Base-by-base conservation (phyloP, 139 green algal species). In the Micractinium conductrix region DNA sequence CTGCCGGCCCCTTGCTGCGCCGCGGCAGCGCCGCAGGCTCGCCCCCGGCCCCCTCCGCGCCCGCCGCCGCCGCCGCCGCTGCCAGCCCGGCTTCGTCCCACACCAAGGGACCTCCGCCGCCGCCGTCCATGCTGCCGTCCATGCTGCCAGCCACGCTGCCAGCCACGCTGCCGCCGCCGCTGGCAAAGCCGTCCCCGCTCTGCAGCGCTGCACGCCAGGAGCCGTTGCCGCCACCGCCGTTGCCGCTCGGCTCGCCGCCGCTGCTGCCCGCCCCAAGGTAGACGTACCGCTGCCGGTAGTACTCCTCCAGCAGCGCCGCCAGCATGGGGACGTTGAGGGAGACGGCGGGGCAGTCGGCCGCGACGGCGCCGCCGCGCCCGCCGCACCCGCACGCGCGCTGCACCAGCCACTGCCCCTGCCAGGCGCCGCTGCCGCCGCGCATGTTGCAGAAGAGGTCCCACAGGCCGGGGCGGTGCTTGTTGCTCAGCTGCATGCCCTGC, bases 391-490 rank as follows among this genome's bases (percentile, higher is more conserved):
- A 65, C n/a, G 5, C 28, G n/a, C 71, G 72, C 35, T 53, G 9
- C 30, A 92, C 83, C 74, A 92, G 85, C 24, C 38, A 80, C 78
- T 85, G 74, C 3, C 65, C 85, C 1, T 33, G 72, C 83, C 86
- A 92, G 40, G 76, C 53, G 33, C 6, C 68, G 69, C 70, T 82
- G 24, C 44, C 50, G 30, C n/a, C n/a, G 22, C 88, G 74, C 80
- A 94, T 75, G 50, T 71, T 45, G 5, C 88, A 53, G 70, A 91
- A 93, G 22, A 81, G 60, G 72, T 80, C 84, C 89, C 89, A 92
- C 33, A 92, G 42, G 24, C 83, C 74, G 9, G 85, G 79, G 30
- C 86, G 73, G 55, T 75, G 35, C 58, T 89, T 87, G 80, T 87
- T 82, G 45, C 50, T 79, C 45, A 89, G 72, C 40, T 72, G 67